Base-by-base conservation (phyloP, 208 protist genomes). In the Lotmaria passim region DNA sequence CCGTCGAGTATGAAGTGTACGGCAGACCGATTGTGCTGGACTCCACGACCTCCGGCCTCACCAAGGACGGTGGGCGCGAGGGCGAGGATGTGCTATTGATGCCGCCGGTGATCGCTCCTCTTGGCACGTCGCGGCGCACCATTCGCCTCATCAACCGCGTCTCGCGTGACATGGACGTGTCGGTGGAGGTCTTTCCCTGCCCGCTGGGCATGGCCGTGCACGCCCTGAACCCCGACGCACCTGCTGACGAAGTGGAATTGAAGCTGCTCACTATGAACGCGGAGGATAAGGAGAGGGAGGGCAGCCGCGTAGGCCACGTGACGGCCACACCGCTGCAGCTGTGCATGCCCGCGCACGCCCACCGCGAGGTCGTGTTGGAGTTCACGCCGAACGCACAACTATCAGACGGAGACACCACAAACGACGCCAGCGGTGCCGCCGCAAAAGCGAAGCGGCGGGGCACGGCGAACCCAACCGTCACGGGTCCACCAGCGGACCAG, bases 11-110 rank as follows among this genome's bases (percentile, higher is more conserved):
- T 30, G 82, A 88, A 65, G 85, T 97, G 36, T 73, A 65, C 46
- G 92, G 92, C 41, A 91, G 87, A 58, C 88, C 92, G 15, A 67
- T 97, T 43, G 65, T 97, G 43, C 77, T 94, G 11, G 92, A 97
- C 65, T 65, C 81, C 15, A 86, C 79, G 41, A 97, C 89, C 43
- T 89, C 89, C 0, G 92, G 92, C 0, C 69, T 92, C 24, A 89
- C 83, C 24, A 79, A 79, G 36, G 79, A 73, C 24, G 75, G 58
- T 19, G 71, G 71, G 10, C 53, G 57, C 0, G 79, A 87, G 15
- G 79, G 83, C 0, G 80, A 87, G 57, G 79, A 89, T n/a, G 71
- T 90, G 66, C 81, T 97, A 34, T 58, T 91, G 39, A 94, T 97
- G 90, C 90, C 93, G 33, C 77, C 93, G 0, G 86, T 91, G n/a